Conservation (phyloP, 2,329 filamentous ascomycete species). For the Phialophora tarda region DNA sequence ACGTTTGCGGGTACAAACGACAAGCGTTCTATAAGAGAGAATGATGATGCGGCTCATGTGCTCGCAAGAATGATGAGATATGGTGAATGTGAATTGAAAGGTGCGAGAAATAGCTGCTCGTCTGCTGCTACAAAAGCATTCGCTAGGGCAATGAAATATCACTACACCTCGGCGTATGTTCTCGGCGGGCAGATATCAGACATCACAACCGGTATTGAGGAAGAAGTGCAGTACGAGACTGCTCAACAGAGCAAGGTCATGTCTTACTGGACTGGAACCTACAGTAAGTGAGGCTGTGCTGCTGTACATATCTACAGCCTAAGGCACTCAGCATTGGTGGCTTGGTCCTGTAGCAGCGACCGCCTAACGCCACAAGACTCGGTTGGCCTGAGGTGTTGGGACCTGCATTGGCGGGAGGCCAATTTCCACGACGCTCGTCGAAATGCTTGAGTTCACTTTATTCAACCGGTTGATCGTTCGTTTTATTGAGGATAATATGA, state of each 20-base stretch:
- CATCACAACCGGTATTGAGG: neutral
- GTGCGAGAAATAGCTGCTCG: neutral
- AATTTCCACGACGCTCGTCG: neutral
- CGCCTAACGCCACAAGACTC: neutral
- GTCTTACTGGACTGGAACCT: neutral
- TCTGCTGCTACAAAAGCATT: neutral
- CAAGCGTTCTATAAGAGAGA: neutral
- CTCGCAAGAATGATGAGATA: conserved; percentile 3
- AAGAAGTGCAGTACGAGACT: neutral
- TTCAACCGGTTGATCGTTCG: neutral
- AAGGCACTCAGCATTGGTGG: neutral
- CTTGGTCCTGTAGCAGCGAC: neutral
- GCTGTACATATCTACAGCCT: neutral
- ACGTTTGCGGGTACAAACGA: neutral
- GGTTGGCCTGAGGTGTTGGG: conserved; percentile 1
- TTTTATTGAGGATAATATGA: neutral
- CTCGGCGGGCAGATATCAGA: neutral
- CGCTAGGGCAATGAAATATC: neutral
- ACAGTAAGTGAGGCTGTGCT: neutral
- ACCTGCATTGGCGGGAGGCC: conserved; percentile 20
- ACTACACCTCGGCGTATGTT: neutral
- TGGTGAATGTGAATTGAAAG: conserved; percentile 2
- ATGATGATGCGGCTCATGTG: neutral
- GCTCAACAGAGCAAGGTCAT: neutral
- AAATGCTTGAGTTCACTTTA: neutral